Percentiles rank a stretch among this genome's conserved stretches.
phyloP scores from a whole-genome alignment of 2,329 filamentous ascomycete species.

The Fusarium sp. region DNA sequence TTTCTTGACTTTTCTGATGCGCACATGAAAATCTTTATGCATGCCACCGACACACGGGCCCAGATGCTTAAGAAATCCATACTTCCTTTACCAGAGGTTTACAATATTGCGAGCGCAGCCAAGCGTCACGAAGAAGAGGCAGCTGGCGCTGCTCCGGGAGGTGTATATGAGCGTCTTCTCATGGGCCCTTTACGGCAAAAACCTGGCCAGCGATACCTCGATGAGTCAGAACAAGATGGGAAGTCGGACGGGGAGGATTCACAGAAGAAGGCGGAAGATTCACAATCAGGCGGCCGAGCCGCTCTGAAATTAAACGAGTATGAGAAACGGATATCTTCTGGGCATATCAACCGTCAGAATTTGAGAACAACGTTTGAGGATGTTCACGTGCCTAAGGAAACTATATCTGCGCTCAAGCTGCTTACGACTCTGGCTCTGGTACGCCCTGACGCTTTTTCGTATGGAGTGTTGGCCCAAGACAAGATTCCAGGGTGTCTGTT shows the following conservation, averaged over 20 bases:
- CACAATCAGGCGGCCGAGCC: conserved; percentile 43
- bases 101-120: conserved; percentile 53
- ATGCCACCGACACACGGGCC: conserved; percentile 43
- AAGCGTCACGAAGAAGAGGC: conserved; percentile 43
- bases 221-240: conserved; percentile 46
- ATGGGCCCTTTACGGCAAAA: conserved; percentile 51
- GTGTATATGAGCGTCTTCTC: conserved; percentile 49
- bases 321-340: conserved; percentile 84
- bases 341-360: conserved; percentile 83
- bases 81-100: conserved; percentile 55
- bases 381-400: conserved; percentile 84
- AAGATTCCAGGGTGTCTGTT: conserved; percentile 90
- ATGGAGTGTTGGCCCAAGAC: conserved; percentile 91
- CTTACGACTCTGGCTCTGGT: conserved; percentile 88
- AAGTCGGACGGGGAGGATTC: conserved; percentile 43
- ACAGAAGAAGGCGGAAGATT: conserved; percentile 49
- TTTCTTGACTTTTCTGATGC: conserved; percentile 44
- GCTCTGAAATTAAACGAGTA: conserved; percentile 72
- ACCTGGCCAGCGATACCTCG: conserved; percentile 48
- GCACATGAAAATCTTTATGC: conserved; percentile 45
- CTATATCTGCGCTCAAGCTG: conserved; percentile 87
- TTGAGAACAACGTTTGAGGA: conserved; percentile 90
- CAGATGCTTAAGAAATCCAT: conserved; percentile 52
- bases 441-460: conserved; percentile 93
- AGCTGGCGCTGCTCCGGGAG: conserved; percentile 39